Evolutionary conservation across 2,329 filamentous ascomycete species (phyloP).

Genomic region (Decorospora gaudefroyi): DNA sequence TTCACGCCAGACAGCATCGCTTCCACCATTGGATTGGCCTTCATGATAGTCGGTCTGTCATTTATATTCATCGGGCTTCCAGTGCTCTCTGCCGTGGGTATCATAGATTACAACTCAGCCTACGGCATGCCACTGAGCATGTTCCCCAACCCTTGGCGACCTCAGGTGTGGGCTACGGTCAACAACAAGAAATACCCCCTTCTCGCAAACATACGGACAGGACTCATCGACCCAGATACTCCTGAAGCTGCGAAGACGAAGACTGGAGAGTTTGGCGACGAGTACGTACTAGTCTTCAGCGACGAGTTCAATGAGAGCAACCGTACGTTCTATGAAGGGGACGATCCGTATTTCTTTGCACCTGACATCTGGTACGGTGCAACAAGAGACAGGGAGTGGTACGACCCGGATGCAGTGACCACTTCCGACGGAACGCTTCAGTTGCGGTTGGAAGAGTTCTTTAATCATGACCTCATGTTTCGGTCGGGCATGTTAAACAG

Average conservation of each 20-base stretch:
- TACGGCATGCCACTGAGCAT: conserved; percentile 50
- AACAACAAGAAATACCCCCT: conserved; percentile 55
- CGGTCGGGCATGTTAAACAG: conserved; percentile 59
- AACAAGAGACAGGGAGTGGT: conserved; percentile 58
- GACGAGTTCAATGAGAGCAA: conserved; percentile 61
- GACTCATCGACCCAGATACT: conserved; percentile 59
- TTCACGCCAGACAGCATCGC: conserved; percentile 52
- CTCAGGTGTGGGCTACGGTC: conserved; percentile 53
- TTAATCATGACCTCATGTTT: conserved; percentile 54
- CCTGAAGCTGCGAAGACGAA: conserved; percentile 53
- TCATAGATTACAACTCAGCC: conserved; percentile 47
- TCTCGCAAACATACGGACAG: conserved; percentile 54
- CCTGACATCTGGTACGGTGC: conserved; percentile 61
- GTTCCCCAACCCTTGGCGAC: conserved; percentile 40
- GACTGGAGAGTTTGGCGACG: conserved; percentile 53
- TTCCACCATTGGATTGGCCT: conserved; percentile 50
- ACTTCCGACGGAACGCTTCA: conserved; percentile 55
- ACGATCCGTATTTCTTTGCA: conserved; percentile 61
- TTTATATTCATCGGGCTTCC: conserved; percentile 58
- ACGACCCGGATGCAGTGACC: conserved; percentile 58
- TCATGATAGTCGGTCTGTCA: conserved; percentile 55
- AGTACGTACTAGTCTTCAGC: conserved; percentile 58
- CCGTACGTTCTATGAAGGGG: conserved; percentile 61
- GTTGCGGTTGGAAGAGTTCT: conserved; percentile 53
- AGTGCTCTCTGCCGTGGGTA: conserved; percentile 53